Conservation (phyloP, 441 rosid species). For the Isatis lusitanica region DNA sequence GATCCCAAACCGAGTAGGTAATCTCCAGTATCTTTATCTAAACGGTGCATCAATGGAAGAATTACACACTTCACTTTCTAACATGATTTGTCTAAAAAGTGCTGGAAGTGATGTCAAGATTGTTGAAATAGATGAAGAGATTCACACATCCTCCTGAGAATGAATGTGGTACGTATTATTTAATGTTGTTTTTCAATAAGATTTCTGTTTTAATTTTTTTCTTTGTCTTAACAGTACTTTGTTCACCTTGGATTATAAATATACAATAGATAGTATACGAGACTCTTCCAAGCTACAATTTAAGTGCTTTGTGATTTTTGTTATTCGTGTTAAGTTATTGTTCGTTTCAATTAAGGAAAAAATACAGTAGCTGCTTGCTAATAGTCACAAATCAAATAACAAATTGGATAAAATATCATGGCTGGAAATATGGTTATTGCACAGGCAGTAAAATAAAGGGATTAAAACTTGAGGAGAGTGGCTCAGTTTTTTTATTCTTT, state of each 20-base stretch:
- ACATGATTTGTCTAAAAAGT: conserved; percentile 12
- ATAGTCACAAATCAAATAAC: too few relatives aligned
- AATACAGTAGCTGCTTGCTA: neutral
- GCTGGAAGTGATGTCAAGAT: too few relatives aligned
- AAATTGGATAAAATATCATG: too few relatives aligned
- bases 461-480: too few relatives aligned
- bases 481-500: too few relatives aligned
- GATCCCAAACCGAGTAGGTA: too few relatives aligned
- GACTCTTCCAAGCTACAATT: neutral
- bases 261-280: neutral
- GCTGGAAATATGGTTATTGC: too few relatives aligned
- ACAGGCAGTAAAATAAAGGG: too few relatives aligned
- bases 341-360: neutral
- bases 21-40: too few relatives aligned
- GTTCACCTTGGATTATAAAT: too few relatives aligned
- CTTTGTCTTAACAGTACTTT: neutral
- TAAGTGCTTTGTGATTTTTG: neutral
- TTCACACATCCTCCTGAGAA: neutral
- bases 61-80: neutral
- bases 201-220: neutral
- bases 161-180: neutral
- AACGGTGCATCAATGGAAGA: too few relatives aligned
- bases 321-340: neutral
- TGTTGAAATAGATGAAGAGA: neutral
- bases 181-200: neutral